Conservation (phyloP, 495 filamentous ascomycete species). For the Chlorociboria aeruginascens region DNA sequence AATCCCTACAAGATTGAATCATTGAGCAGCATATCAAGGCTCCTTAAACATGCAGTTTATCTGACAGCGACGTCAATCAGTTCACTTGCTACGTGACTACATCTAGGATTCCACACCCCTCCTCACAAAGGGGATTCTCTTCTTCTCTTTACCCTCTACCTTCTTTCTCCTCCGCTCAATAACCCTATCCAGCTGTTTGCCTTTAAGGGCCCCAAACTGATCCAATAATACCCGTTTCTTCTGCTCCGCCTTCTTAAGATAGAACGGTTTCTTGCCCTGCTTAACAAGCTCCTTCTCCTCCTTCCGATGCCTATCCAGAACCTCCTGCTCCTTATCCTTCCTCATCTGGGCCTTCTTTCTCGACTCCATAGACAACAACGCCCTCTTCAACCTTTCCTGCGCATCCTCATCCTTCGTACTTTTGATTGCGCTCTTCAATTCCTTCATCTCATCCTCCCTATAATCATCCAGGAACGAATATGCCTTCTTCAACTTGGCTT, state of each 20-base stretch:
- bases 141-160: constrained; percentile 66
- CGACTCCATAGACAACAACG: constrained; percentile 56
- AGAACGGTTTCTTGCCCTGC: constrained; percentile 88
- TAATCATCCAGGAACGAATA: constrained; percentile 87
- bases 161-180: constrained; percentile 82
- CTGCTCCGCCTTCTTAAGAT: constrained; percentile 78
- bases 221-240: constrained; percentile 74
- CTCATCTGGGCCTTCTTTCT: constrained; percentile 52
- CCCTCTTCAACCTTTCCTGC: constrained; percentile 54
- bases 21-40: neutral
- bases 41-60: too few relatives aligned
- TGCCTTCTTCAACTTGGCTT: constrained; percentile 44
- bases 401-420: constrained; percentile 50
- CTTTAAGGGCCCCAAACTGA: constrained; percentile 68
- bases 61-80: too few relatives aligned
- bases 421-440: constrained; percentile 51
- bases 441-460: constrained; percentile 61
- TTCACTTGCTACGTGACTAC: neutral
- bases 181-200: constrained; percentile 63
- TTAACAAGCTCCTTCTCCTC: constrained; percentile 72
- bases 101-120: constrained; percentile 26
- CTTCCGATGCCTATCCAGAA: constrained; percentile 61
- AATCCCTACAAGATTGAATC: neutral
- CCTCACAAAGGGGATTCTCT: constrained; percentile 58
- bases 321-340: constrained; percentile 51